These are phyloP conservation scores for Apiospora rasikravindrae DNA, from an alignment of 2,329 filamentous ascomycete genomes.

Conservation along the genomic window DNA sequence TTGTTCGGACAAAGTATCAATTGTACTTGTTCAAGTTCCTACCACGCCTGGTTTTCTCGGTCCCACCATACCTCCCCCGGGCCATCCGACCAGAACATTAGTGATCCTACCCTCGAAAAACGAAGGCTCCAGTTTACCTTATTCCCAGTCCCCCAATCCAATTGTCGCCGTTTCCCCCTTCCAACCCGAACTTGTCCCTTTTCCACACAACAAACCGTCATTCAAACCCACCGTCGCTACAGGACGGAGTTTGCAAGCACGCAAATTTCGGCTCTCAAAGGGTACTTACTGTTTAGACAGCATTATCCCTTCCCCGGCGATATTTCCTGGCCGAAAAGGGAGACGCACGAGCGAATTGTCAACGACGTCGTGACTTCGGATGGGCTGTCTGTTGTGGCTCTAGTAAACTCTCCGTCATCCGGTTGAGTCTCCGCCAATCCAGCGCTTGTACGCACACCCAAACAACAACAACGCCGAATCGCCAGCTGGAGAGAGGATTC, in stretches of 20 bases:
- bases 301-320: neutral
- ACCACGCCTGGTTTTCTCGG: constrained; percentile 9
- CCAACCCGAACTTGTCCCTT: constrained; percentile 8
- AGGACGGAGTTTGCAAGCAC: constrained; percentile 3
- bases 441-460: neutral
- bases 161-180: constrained; percentile 15
- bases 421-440: neutral
- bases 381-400: constrained; percentile 14
- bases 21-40: neutral
- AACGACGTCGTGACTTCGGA: constrained; percentile 14
- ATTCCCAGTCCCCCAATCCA: constrained; percentile 17
- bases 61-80: constrained; percentile 23
- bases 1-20: neutral
- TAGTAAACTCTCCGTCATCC: constrained; percentile 9
- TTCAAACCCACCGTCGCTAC: constrained; percentile 7
- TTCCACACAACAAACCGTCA: constrained; percentile 16
- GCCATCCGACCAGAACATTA: constrained; percentile 25
- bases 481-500: neutral
- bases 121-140: constrained; percentile 17
- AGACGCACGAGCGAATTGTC: constrained; percentile 13
- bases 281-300: neutral
- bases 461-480: constrained; percentile 19
- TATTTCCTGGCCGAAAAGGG: neutral
- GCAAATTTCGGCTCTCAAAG: constrained; percentile 10
- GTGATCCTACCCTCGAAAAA: constrained; percentile 23